Evolutionary conservation across 1,139 yeast species (phyloP), one percentile per base, ranked within the genome.

Genomic region (Pichia sp.): DNA sequence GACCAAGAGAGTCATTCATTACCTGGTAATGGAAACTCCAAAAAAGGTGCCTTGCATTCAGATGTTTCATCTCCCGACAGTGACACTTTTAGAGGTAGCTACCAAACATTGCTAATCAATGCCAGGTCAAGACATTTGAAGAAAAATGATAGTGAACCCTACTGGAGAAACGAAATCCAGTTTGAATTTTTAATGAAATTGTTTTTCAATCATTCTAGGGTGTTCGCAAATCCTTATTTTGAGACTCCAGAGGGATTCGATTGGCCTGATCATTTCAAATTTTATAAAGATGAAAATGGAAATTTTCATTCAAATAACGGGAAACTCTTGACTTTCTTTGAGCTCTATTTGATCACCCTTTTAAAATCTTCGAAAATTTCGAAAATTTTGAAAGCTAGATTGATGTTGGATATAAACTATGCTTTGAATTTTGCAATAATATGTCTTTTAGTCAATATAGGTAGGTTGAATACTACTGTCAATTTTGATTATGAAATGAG

Each of bases 401-500:
- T 92, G 40, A 80, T 86, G 72, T 82, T 87, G 32, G 66, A 62
- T 46, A 56, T 61, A 23, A 55, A 57, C 37, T 62, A 62, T 44
- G 61, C 65, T 3, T 44, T 62, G 33, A 61, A 61, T 41, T 62
- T 62, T 46, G 52, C 60, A 9, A 55, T 61, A 8, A 52, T 62
- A 27, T 86, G 95, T 53, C 66, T 92, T 39, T 70, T 92, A 51
- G 97, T 92, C 29, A 92, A 92, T 60, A 80, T 88, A 40, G 97
- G 97, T 4, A 71, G 97, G 52, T 81, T 92, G 80, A 92, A 92
- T 66, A 92, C 98, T 2, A 92, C 97, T 4, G 81, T 92, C 44
- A 90, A 90, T 64, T 92, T 90, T 60, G 95, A 87, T 46, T 88
- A 95, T n/a, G 97, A 88, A 60, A 90, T 90, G 97, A 82, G 88